Evolutionary conservation across 1,284 basidiomycete genomes (phyloP).

Genomic region (Mycena citricolor): DNA sequence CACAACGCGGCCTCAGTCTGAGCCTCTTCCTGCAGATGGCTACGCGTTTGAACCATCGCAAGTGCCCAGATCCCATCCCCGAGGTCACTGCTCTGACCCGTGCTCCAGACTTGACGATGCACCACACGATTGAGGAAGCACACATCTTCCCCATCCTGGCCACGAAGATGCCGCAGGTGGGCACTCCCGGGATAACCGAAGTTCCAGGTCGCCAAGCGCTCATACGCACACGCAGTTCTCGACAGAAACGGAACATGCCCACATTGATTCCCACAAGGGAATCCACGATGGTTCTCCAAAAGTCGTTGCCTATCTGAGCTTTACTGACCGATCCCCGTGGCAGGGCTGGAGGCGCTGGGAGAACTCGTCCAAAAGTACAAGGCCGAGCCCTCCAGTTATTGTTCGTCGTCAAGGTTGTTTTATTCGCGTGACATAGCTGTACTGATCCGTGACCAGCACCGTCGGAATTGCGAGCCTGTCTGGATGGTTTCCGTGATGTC

Average conservation of each 20-base stretch:
- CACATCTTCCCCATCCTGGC: slow-evolving; percentile 67
- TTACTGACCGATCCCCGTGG: not conserved
- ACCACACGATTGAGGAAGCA: slow-evolving; percentile 66
- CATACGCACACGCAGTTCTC: slow-evolving; percentile 37
- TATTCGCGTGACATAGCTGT: not conserved
- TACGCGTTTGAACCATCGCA: slow-evolving; percentile 44
- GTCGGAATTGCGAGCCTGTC: slow-evolving; percentile 52
- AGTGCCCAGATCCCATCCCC: slow-evolving; percentile 21
- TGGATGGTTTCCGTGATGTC: slow-evolving; percentile 64
- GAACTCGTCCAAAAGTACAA: slow-evolving; percentile 47
- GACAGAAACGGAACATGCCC: slow-evolving; percentile 44
- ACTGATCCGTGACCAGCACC: slow-evolving; percentile 33
- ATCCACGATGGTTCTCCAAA: slow-evolving; percentile 61
- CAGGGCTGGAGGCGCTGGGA: slow-evolving; percentile 56
- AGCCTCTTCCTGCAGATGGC: slow-evolving; percentile 45
- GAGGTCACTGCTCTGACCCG: not conserved
- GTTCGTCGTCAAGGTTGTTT: slow-evolving; percentile 6
- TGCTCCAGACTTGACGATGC: slow-evolving; percentile 53
- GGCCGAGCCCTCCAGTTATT: slow-evolving; percentile 52
- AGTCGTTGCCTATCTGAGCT: slow-evolving; percentile 7
- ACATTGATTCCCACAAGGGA: slow-evolving; percentile 60
- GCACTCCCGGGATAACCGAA: too few relatives aligned
- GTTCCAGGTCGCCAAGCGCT: not conserved
- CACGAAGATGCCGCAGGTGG: slow-evolving; percentile 56
- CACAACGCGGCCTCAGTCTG: slow-evolving; percentile 44